Base-by-base conservation (phyloP, 768 basidiomycete genomes). In the Lentinula sp. region DNA sequence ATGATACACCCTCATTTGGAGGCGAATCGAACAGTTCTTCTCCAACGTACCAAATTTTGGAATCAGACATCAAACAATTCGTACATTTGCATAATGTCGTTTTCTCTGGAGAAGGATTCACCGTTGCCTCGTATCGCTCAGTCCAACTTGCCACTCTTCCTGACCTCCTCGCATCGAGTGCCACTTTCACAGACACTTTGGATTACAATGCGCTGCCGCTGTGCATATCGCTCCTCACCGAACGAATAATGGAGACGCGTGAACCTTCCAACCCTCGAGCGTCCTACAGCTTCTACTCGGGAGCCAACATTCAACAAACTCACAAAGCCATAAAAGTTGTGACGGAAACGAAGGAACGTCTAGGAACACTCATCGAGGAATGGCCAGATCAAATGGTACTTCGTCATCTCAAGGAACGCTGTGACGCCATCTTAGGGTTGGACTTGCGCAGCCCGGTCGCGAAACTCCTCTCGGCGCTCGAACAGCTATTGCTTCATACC, bases 301-400 rank as follows among this genome's bases (percentile, higher is more conserved):
- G 95, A 63, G 64, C 82, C n/a, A 93, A 96, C 68, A 74, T 90
- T 34, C 74, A 71, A 3, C 91, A 97, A 71, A 78, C 84, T 39
- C 83, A 77, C 61, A 91, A 84, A 69, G 87, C 81, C 0, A 74
- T 82, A 3, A 69, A 68, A 0, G 69, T 88, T 13, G 69, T 96
- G 8, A 65, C 68, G 4, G 66, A 76, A 4, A 77, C 96, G 18
- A 76, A 76, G 50, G 60, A 60, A 3, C 83, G 87, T 1, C 76
- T 98, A 32, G 66, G 75, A 13, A 61, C 39, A 2, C 77, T 97
- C 18, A 79, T 88, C 28, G 73, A 78, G 62, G 88, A 94, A 65
- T 99, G 94, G 95, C 96, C 97, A 0, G 96, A 98, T 64, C 97
- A 99, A 71, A 94, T 95, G 89, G 92, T 98, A 8, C 78, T 97